Base-by-base conservation (phyloP, 768 basidiomycete species). In the Mycena latifolia region DNA sequence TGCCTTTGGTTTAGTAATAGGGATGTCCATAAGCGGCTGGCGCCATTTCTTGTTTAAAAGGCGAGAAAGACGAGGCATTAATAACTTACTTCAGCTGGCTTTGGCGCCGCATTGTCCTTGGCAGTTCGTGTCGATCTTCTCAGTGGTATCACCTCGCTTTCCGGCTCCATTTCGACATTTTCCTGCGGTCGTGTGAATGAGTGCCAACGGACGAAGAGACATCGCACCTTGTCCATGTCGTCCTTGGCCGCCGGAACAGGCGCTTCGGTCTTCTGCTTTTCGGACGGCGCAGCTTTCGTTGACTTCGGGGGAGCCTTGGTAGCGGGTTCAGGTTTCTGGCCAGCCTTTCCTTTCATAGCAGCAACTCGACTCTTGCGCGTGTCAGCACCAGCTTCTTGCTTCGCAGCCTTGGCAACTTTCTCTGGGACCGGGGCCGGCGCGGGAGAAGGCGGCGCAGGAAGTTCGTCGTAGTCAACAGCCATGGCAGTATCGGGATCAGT, bases 381-480 rank as follows among this genome's bases (percentile, higher is more conserved):
- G 17, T 55, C 48, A 18, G 25, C 47, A 29, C 22, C 53, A 31
- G 57, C n/a, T 50, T 45, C 50, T 52, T 63, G 14, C 46, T 52
- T 66, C 29, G 25, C 52, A 14, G 37, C 29, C 61, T 65, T 59
- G 20, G 41, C 24, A 10, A 37, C 43, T 31, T 55, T 56, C 28
- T 25, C n/a, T 25, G 39, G 54, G 37, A 45, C 41, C 4, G 55
- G 57, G 18, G 41, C 41, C 25, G 33, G 45, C 12, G 18, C 20
- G 22, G 48, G 51, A 14, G 53, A 62, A 45, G 18, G 69, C 45
- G 67, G 55, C 11, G 69, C 69, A 27, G 79, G 77, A 50, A 77
- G 72, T 51, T 76, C 76, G 50, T 81, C 79, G 41, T 76, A 77
- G 60, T 81, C 75, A 37, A 78, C 59, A 22, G 35, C 46, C 65